Conservation (phyloP, 108 stramenopile genomes). For the Skeletonema menzelii region DNA sequence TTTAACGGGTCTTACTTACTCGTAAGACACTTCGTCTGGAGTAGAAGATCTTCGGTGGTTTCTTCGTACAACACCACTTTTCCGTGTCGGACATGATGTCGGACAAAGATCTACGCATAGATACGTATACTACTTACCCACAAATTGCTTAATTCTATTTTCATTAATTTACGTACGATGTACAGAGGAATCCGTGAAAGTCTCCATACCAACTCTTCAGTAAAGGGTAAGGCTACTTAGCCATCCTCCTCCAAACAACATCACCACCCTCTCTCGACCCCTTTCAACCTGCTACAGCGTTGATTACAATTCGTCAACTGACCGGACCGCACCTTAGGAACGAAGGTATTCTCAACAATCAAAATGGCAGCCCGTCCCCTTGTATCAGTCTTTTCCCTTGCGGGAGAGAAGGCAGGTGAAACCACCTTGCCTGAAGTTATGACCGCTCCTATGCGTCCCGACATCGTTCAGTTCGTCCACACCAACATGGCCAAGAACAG, state of each 20-base stretch:
- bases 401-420: conserved; percentile 86
- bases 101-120: too few species aligned
- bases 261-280: background rate
- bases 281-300: background rate
- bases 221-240: too few species aligned
- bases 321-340: conserved; percentile 68
- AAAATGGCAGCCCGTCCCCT: conserved; percentile 95
- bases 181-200: background rate
- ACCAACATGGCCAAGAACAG: conserved; percentile 99
- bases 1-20: too few species aligned
- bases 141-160: background rate
- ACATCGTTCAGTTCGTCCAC: conserved; percentile 98
- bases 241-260: background rate
- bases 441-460: conserved; percentile 98
- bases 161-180: background rate
- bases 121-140: too few species aligned
- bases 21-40: too few species aligned
- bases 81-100: too few species aligned
- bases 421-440: conserved; percentile 95
- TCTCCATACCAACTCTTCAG: too few species aligned
- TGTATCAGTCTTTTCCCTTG: conserved; percentile 93
- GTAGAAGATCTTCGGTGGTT: too few species aligned
- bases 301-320: conserved; percentile 24
- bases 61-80: too few species aligned
- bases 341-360: conserved; percentile 36